These are phyloP conservation scores for Stereum hirsutum DNA, from an alignment of 1,284 basidiomycete species.

Conservation along the genomic window DNA sequence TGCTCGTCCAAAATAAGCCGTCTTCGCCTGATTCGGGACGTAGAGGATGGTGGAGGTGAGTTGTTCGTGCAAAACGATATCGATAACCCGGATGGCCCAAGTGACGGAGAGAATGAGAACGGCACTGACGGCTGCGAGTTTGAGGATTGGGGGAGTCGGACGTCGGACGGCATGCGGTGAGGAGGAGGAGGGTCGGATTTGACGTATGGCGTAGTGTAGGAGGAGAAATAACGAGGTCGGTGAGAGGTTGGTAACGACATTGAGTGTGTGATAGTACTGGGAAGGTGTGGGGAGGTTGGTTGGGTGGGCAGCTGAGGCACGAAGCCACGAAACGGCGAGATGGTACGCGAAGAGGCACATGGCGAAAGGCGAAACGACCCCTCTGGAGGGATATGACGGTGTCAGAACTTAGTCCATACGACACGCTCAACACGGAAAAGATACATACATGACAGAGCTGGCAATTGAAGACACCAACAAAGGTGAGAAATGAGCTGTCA, in stretches of 20 bases:
- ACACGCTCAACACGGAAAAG: no score
- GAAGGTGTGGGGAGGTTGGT: not conserved
- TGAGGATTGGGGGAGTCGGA: no score
- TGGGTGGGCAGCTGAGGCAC: not conserved
- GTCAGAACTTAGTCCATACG: not conserved
- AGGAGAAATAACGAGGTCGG: not conserved
- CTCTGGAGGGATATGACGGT: no score
- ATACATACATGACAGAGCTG: not conserved
- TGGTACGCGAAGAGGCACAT: not conserved
- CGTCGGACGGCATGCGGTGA: no score
- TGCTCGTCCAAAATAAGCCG: not conserved
- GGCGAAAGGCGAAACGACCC: not conserved
- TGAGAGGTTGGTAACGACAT: not conserved
- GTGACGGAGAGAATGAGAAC: not conserved
- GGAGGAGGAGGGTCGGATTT: no score
- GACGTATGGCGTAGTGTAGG: no score
- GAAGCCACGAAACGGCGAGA: not conserved
- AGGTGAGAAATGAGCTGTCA: not conserved
- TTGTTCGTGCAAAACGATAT: no score
- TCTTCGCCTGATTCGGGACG: not conserved
- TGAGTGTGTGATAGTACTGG: not conserved
- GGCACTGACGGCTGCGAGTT: not conserved
- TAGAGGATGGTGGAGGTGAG: not conserved
- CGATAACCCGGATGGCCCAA: not conserved
- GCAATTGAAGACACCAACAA: not conserved